Conservation (phyloP, 768 basidiomycete species). For the Butyriboletus loyo region DNA sequence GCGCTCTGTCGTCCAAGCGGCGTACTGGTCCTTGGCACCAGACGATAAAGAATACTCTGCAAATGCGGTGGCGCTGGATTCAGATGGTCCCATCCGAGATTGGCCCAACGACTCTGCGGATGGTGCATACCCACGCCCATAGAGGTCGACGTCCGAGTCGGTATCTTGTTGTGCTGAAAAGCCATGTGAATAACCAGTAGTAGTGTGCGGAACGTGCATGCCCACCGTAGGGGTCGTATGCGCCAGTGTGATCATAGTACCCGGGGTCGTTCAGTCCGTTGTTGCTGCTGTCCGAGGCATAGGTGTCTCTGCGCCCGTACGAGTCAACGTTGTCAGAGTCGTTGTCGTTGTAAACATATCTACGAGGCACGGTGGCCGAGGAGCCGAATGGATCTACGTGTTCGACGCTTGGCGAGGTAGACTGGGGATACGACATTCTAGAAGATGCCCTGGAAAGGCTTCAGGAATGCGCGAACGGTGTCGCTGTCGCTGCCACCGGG, state of each 20-base stretch:
- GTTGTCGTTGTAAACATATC: conserved; percentile 66
- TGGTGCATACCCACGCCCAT: conserved; percentile 62
- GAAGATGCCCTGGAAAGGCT: conserved; percentile 14
- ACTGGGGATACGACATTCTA: conserved; percentile 50
- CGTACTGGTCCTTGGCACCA: conserved; percentile 78
- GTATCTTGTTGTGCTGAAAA: conserved; percentile 70
- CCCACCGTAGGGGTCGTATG: conserved; percentile 65
- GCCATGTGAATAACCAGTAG: conserved; percentile 7
- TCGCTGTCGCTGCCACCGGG: conserved; percentile 12
- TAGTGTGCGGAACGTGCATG: conserved; percentile 1
- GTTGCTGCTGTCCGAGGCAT: conserved; percentile 68
- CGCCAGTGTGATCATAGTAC: conserved; percentile 63
- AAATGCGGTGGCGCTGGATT: conserved; percentile 69
- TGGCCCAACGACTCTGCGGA: conserved; percentile 76
- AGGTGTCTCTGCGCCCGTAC: conserved; percentile 64
- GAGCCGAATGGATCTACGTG: conserved; percentile 64
- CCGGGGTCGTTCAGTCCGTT: conserved; percentile 42
- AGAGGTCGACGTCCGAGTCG: conserved; percentile 77
- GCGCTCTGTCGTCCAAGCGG: conserved; percentile 90
- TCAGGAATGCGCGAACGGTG: conserved; percentile 13
- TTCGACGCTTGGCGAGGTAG: conserved; percentile 58
- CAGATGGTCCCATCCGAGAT: conserved; percentile 57
- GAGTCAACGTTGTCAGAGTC: conserved; percentile 68
- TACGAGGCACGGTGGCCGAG: conserved; percentile 35
- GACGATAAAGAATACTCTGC: conserved; percentile 55